Base-by-base conservation (phyloP, 2,329 filamentous ascomycete species). In the Xylariaceae sp. region DNA sequence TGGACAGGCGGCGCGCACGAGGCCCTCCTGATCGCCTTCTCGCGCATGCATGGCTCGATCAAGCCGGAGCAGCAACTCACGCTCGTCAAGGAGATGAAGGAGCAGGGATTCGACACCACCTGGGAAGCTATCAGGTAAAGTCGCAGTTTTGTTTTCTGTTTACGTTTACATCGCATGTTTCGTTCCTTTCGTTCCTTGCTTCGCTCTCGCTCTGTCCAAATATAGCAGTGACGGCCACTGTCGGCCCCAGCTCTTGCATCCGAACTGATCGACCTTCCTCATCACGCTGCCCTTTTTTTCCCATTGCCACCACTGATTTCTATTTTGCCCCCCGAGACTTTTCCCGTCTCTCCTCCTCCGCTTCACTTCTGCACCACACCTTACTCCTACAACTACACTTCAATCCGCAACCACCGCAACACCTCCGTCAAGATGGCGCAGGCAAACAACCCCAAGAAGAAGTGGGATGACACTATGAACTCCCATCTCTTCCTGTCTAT, bases 401-500 rank as follows among this genome's bases (percentile, higher is more conserved):
- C 23, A 30, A 34, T 6, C 15, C 23, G 1, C 45, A 34, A 35
- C 45, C 42, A 17, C 49, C 18, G 35, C 13, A 51, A 35, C 51
- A 53, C 8, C 13, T 4, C 10, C 18, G 34, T 10, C 39, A 63
- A 47, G 10, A 66, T 66, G 60, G 13, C 61, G 4, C 15, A 51
- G 1, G 13, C 48, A 30, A 30, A 30, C 34, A n/a, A 39, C 11
- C 23, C 23, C 10, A 64, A 54, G 35, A 64, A 62, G 48, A 63
- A 57, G 49, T 67, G 65, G 65, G 64, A 67, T 60, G 61, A 65
- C 8, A n/a, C 39, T 13, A 62, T 54, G 58, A 30, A 64, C 10
- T 10, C 53, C 1, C 64, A 67, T 45, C 64, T 73, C 10, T 62
- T 69, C 17, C 34, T 68, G 11, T 56, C 66, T 11, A 59, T 72